Conservation (phyloP, 2,329 filamentous ascomycete genomes). For the Trichoderma sp. region DNA sequence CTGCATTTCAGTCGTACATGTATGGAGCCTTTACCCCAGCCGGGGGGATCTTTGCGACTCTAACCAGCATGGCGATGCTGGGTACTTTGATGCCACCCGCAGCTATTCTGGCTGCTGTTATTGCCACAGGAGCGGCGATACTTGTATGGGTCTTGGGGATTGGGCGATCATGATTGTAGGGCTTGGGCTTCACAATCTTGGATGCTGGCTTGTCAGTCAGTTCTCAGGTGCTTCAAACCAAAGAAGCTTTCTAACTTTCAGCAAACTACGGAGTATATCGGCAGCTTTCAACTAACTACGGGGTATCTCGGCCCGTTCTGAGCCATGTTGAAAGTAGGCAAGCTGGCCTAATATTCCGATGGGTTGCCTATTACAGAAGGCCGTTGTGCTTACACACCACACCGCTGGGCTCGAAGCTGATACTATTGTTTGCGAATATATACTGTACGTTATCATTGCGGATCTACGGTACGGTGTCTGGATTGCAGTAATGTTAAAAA, state of each 20-base stretch:
- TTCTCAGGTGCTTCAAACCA: neutral
- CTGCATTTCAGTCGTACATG: constrained; percentile 18
- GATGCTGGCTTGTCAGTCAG: no score
- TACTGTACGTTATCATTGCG: neutral
- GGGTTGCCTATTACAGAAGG: neutral
- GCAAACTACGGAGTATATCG: no score
- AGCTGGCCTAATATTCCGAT: neutral
- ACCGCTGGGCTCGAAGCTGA: neutral
- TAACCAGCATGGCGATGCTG: constrained; percentile 20
- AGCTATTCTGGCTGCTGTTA: neutral
- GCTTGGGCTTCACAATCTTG: neutral
- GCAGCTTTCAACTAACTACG: neutral
- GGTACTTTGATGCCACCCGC: constrained; percentile 19
- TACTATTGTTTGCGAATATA: neutral
- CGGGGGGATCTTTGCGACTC: constrained; percentile 13
- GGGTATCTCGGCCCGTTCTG: neutral
- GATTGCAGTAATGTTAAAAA: neutral
- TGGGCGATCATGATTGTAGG: neutral
- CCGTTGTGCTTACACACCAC: neutral
- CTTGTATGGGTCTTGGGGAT: constrained; percentile 4
- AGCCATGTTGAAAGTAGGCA: neutral
- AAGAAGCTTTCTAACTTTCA: neutral
- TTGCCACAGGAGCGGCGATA: constrained; percentile 1
- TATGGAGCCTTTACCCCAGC: constrained; percentile 19
- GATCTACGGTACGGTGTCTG: neutral